A percentile compares a stretch with the other conserved stretches of the same genome.
Evolutionary conservation across 2,329 filamentous ascomycete species (phyloP).

Genomic region (Achaetomium macrosporum): DNA sequence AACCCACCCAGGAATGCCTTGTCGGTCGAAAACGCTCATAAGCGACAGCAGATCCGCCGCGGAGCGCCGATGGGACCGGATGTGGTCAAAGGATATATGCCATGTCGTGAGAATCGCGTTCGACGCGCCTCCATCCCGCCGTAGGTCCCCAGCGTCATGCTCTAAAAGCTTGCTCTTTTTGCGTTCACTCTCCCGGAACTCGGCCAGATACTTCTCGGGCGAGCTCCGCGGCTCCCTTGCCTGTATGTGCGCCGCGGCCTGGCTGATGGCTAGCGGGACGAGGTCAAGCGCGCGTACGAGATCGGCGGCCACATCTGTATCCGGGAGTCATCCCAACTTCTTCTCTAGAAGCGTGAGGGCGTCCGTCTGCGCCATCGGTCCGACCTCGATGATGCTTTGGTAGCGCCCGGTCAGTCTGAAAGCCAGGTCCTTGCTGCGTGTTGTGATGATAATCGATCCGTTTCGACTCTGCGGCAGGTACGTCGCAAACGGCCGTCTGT

Average conservation of each 20-base stretch:
- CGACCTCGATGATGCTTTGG: constrained; percentile 24
- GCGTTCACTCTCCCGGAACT: constrained; percentile 25
- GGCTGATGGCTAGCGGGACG: constrained; percentile 32
- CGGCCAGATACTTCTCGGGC: constrained; percentile 33
- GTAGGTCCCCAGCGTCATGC: constrained; percentile 20
- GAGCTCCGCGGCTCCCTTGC: constrained; percentile 26
- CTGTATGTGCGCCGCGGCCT: constrained; percentile 32
- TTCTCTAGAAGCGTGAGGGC: constrained; percentile 29
- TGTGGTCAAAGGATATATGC: constrained; percentile 29
- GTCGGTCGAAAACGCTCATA: constrained; percentile 41
- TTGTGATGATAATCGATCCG: no score
- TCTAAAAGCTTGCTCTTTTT: constrained; percentile 15
- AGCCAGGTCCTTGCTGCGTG: no score
- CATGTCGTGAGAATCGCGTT: constrained; percentile 28
- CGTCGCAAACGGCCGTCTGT: no score
- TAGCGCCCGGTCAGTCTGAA: constrained; percentile 18
- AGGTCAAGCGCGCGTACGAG: constrained; percentile 28
- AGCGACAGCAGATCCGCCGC: constrained; percentile 40
- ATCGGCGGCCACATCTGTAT: constrained; percentile 16
- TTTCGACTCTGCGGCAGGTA: no score
- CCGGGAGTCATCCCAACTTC: constrained; percentile 18
- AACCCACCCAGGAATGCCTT: constrained; percentile 35
- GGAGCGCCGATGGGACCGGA: constrained; percentile 28
- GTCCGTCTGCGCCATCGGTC: constrained; percentile 26
- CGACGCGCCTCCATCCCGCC: constrained; percentile 20